Evolutionary conservation across 345 rosid genomes (phyloP).

Genomic region (Bruguiera parviflora): DNA sequence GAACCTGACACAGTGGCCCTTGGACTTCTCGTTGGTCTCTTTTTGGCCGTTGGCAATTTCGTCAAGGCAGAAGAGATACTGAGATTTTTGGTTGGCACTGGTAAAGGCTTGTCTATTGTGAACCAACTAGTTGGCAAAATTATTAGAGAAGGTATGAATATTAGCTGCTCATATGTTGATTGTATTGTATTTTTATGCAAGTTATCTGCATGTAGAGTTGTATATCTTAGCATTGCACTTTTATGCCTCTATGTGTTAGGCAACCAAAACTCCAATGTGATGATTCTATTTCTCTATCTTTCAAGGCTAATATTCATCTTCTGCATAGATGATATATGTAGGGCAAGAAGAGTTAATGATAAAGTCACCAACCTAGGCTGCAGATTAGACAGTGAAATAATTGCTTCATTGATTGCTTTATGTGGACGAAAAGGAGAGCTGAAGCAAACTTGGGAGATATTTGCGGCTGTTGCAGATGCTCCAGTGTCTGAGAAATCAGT

Average conservation of each 20-base stretch:
- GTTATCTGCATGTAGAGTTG: not conserved
- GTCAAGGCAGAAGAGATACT: slow-evolving; percentile 41
- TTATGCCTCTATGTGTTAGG: not conserved
- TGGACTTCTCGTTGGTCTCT: slow-evolving; percentile 50
- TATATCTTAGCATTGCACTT: not conserved
- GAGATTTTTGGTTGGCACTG: slow-evolving; percentile 46
- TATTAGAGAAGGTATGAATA: slow-evolving; percentile 49
- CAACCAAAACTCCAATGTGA: not conserved
- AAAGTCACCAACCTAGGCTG: slow-evolving; percentile 42
- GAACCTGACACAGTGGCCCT: slow-evolving; percentile 50
- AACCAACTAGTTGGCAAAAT: slow-evolving; percentile 49
- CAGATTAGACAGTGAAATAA: slow-evolving; percentile 45
- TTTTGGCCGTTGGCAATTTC: slow-evolving; percentile 33
- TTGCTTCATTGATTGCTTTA: slow-evolving; percentile 48
- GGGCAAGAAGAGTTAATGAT: slow-evolving; percentile 41
- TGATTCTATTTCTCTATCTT: not conserved
- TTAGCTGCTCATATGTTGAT: not conserved
- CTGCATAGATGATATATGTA: slow-evolving; percentile 47
- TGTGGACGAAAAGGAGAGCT: slow-evolving; percentile 55
- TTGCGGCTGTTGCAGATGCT: slow-evolving; percentile 43
- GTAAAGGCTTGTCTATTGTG: slow-evolving; percentile 43
- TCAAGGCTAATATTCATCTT: slow-evolving; percentile 16
- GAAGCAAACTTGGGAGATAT: slow-evolving; percentile 50
- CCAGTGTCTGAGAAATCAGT: slow-evolving; percentile 36
- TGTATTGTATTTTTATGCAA: not conserved